These are phyloP conservation scores for Phaeosphaeriaceae sp. DNA, from an alignment of 2,329 filamentous ascomycete species.

Conservation along the genomic window DNA sequence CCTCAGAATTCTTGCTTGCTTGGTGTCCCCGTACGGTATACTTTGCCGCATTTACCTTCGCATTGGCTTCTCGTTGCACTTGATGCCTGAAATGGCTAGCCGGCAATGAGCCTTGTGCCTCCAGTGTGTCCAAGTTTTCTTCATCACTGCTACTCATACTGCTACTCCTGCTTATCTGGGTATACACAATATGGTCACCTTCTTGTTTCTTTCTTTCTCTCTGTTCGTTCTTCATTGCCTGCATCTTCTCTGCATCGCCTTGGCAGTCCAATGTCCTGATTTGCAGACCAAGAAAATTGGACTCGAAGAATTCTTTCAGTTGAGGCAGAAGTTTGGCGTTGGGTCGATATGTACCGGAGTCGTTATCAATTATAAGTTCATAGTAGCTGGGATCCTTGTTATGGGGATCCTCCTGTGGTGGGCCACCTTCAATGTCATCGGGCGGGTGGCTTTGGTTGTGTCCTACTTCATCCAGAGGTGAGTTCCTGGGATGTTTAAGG, in stretches of 20 bases:
- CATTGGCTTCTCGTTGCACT: constrained; percentile 31
- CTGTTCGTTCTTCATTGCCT: constrained; percentile 78
- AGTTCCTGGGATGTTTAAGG: constrained; percentile 58
- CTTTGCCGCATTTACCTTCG: constrained; percentile 32
- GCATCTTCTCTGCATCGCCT: constrained; percentile 72
- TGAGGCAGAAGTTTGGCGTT: constrained; percentile 76
- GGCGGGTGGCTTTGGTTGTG: constrained; percentile 58
- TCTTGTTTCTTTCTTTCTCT: constrained; percentile 72
- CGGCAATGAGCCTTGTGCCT: constrained; percentile 27
- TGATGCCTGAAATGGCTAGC: constrained; percentile 37
- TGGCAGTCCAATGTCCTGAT: constrained; percentile 77
- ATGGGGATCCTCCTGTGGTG: constrained; percentile 46
- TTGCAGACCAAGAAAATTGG: constrained; percentile 78
- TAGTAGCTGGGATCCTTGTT: constrained; percentile 67
- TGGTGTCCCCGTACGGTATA: constrained; percentile 32
- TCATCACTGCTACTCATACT: constrained; percentile 63
- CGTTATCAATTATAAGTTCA: constrained; percentile 92
- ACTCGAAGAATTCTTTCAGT: constrained; percentile 72
- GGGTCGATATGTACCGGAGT: constrained; percentile 90
- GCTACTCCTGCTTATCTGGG: constrained; percentile 57
- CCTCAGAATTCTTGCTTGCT: constrained; percentile 31
- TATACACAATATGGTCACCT: constrained; percentile 60
- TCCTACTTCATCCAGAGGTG: constrained; percentile 41
- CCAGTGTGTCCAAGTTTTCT: constrained; percentile 59
- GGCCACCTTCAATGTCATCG: constrained; percentile 55